Base-by-base conservation (phyloP, 208 protist genomes). In the Trypanosoma cruzi region DNA sequence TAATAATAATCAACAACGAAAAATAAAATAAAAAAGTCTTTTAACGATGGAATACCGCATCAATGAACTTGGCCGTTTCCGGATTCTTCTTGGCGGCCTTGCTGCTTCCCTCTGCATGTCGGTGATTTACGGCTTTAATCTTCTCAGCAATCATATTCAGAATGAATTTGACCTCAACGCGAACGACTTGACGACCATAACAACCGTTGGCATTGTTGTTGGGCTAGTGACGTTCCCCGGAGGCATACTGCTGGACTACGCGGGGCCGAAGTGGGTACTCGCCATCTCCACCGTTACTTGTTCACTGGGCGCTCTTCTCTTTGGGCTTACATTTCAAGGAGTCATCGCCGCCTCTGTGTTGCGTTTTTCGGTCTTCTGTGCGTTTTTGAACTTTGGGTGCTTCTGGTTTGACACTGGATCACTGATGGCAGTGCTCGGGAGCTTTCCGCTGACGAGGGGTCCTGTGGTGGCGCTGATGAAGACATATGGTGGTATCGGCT, bases 381-480 rank as follows among this genome's bases (percentile, higher is more conserved):
- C 81, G 29, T 79, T 90, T 48, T 64, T 87, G 71, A 80, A 85
- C 68, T 74, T 84, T 40, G 85, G 85, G 37, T 85, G 81, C 26
- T 28, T 71, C n/a, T 77, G 62, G 26, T 84, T 91, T 50, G 85
- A 88, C 42, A 73, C 75, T 14, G 80, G 77, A 26, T 80, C 85
- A n/a, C 69, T 91, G n/a, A 91, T 91, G 85, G 69, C 85, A 4
- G 40, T 86, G 11, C 65, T 91, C 18, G 72, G 69, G 55, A 87
- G 62, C 68, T 91, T 91, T 57, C 85, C 85, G 26, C 50, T 80
- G 18, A 75, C 61, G 1, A 79, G 79, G n/a, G 83, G 82, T 4
- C 68, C 61, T 26, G 72, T 81, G 13, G 85, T 91, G 34, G 77
- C 64, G 13, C 59, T 84, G 62, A 81, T 81, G 75, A 90, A 90